Base-by-base conservation (phyloP, 495 filamentous ascomycete genomes). In the Aspergillus heteromorphus region DNA sequence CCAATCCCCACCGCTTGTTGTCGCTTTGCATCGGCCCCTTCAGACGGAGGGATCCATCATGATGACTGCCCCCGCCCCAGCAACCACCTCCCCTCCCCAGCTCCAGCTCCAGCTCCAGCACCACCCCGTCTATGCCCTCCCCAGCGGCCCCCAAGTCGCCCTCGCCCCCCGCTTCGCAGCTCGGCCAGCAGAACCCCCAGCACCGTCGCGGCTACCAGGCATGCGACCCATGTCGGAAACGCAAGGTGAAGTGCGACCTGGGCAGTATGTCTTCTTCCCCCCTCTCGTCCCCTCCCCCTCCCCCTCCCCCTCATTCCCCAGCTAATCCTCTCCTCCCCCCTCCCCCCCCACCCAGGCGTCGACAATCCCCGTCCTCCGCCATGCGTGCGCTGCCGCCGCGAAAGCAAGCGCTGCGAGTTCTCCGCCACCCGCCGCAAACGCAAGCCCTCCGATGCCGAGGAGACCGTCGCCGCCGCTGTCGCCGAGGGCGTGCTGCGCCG, bases 351-450 rank as follows among this genome's bases (percentile, higher is more conserved):
- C n/a, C 0, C 51, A 78, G 75, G 73, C 56, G 92, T 97, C 62
- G 93, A 98, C 72, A 87, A 92, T 56, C 93, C 93, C 30, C 85
- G 91, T 66, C 88, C 92, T 57, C 93, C 93, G 40, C 95, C 95
- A 1, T 98, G 93, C 64, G 88, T 92, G 54, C 83, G 93, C 65
- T 98, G 93, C 70, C 85, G 90, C 20, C 84, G 93, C 54, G 93
- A 98, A 73, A 79, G 84, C 73, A 96, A 96, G 72, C 86, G 95
- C 60, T 98, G 93, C 77, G 92, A 85, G 78, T 97, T 98, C 77
- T 95, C 91, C 57, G 88, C 90, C n/a, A 97, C 92, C 36, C 79
- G 92, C 42, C 82, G 93, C 59, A 97, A 97, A 83, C 80, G 89
- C 62, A 95, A 95, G 74, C 75, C 79, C 48, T 76, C 73, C 48